Evolutionary conservation across 2,329 filamentous ascomycete genomes (phyloP), one percentile per base, ranked within the genome.

Genomic region (Pseudonectria foliicola): DNA sequence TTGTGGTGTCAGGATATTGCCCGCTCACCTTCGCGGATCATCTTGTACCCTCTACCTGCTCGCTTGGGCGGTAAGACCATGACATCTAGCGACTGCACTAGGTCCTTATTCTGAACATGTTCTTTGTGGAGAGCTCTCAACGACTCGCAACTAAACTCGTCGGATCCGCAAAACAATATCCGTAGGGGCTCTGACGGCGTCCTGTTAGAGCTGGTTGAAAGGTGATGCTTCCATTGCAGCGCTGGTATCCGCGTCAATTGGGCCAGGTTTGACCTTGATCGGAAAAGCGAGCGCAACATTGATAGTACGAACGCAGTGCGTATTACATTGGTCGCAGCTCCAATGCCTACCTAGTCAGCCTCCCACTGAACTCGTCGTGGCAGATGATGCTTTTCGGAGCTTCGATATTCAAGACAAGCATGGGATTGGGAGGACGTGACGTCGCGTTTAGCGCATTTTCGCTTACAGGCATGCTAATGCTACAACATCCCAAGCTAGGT

Each of bases 81-180:
- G 3, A 98, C 89, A 58, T 95, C 82, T 44, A 98, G 82, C 5
- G 84, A 87, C 38, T 71, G 68, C 35, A 95, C 79, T 10, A 77
- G 63, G 13, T 62, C 61, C 6, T 63, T 70, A 37, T 70, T 70
- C 34, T 52, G 53, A 16, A 57, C 41, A 34, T 79, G 71, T 53
- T 86, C 82, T 5, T 63, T 53, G 48, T 82, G 60, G 24, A 98
- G 64, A 6, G 84, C 83, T 39, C 66, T 65, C 32, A 98, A 67
- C 2, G 87, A 86, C 34, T 73, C 74, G 51, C 82, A 82, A 64
- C 90, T 95, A 61, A 96, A 95, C 3, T 80, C 71, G 59, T 98
- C 92, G 3, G 90, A 92, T 43, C 92, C 92, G 62, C 89, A 96
- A 63, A 95, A 98, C 4, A 98, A 73, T 35, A 98, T 87, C 24